phyloP scores from a whole-genome alignment of 225 moss, liverwort and hornwort species.

The Neckera pumila region DNA sequence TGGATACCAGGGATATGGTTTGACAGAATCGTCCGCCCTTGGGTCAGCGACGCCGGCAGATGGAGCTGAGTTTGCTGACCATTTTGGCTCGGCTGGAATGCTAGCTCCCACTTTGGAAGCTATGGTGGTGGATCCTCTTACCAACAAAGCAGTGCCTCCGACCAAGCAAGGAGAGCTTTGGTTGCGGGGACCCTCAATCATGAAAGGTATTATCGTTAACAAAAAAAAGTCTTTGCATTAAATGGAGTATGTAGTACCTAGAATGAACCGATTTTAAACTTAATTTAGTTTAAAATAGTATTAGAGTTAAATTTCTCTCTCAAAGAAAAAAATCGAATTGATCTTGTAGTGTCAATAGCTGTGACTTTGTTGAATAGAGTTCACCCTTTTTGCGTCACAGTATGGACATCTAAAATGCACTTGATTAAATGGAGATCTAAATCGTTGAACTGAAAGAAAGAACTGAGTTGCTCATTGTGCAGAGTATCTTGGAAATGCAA shows the following conservation, averaged over 20 bases:
- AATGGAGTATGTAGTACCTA: not conserved
- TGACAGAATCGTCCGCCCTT: constrained; percentile 57
- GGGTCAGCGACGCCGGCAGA: constrained; percentile 25
- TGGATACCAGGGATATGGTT: constrained; percentile 58
- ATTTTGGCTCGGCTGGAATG: constrained; percentile 49
- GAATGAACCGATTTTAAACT: not conserved
- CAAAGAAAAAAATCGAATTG: not conserved
- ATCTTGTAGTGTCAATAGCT: not conserved
- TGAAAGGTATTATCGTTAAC: constrained; percentile 35
- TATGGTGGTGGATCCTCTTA: constrained; percentile 54
- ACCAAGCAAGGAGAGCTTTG: constrained; percentile 64
- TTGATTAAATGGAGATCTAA: not conserved
- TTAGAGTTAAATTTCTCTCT: not conserved
- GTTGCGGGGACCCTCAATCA: constrained; percentile 60
- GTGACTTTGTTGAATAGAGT: not conserved
- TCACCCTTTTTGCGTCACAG: not conserved
- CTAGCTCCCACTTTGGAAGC: constrained; percentile 42
- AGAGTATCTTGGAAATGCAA: constrained; percentile 9
- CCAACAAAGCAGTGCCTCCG: constrained; percentile 39
- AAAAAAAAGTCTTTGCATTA: not conserved
- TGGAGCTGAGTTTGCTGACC: constrained; percentile 24
- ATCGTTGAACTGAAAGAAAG: not conserved
- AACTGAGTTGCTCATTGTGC: not conserved
- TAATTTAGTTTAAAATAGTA: not conserved
- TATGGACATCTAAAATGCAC: not conserved